A percentile compares a stretch with the other conserved stretches of the same genome.
Evolutionary conservation across 805 yeast genomes (phyloP).

Genomic region (Metschnikowia amazonensis): DNA sequence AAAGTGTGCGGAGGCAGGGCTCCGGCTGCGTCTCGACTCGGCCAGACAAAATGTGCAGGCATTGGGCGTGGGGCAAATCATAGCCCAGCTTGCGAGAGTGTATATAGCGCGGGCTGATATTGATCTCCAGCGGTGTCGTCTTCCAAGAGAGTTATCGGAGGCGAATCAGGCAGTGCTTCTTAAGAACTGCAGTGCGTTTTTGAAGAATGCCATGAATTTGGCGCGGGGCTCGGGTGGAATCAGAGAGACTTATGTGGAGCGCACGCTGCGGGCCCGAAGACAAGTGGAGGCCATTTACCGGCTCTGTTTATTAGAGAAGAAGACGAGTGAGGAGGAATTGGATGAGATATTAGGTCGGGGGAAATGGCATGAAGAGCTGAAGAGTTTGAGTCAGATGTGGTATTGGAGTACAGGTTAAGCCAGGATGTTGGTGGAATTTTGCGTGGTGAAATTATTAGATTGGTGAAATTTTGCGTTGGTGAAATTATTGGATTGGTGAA

Average conservation of each 20-base stretch:
- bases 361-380: slow-evolving; percentile 30
- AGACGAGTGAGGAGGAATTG: slow-evolving; percentile 6
- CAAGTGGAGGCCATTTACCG: slow-evolving; percentile 45
- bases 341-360: slow-evolving; percentile 24
- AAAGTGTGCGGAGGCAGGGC: slow-evolving; percentile 37
- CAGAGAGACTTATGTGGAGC: slow-evolving; percentile 45
- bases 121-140: slow-evolving; percentile 46
- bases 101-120: slow-evolving; percentile 51
- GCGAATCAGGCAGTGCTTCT: slow-evolving; percentile 29
- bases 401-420: no score
- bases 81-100: slow-evolving; percentile 39
- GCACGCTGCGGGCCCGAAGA: slow-evolving; percentile 37
- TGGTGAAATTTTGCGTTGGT: no score
- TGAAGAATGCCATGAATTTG: slow-evolving; percentile 44
- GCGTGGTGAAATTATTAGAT: no score
- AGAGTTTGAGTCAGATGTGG: slow-evolving; percentile 23
- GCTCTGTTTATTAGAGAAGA: slow-evolving; percentile 42
- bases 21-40: slow-evolving; percentile 15
- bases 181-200: slow-evolving; percentile 39
- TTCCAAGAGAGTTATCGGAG: slow-evolving; percentile 26
- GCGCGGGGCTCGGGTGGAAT: slow-evolving; percentile 50
- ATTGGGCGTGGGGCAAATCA: slow-evolving; percentile 28
- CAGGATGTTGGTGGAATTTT: no score
- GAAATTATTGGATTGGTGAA: no score
- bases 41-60: slow-evolving; percentile 11